phyloP scores from a whole-genome alignment of 495 filamentous ascomycete genomes.

The Penicillium simplicissimum region DNA sequence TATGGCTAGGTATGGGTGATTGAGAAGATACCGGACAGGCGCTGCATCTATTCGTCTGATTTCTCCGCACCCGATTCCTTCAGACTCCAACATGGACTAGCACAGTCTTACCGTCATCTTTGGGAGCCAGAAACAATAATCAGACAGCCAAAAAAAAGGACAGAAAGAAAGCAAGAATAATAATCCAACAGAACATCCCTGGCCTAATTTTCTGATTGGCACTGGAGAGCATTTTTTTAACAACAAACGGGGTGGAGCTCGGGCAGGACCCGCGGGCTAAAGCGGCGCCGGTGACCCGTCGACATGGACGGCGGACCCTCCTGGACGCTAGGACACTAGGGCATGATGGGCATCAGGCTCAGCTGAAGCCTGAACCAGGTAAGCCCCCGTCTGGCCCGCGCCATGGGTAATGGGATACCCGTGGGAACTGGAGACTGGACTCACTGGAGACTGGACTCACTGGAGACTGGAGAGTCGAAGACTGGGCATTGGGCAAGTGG shows the following conservation, averaged over 20 bases:
- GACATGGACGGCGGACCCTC: conserved; percentile 40
- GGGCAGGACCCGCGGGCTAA: conserved; percentile 29
- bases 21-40: too few species aligned
- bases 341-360: too few species aligned
- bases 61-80: neutral
- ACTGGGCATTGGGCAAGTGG: neutral
- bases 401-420: neutral
- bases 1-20: too few species aligned
- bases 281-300: conserved; percentile 43
- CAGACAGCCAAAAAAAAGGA: neutral
- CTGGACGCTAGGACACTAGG: conserved; percentile 27
- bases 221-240: conserved; percentile 18
- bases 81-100: neutral
- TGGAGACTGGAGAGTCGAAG: neutral
- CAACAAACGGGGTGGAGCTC: conserved; percentile 25
- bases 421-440: conserved; percentile 4
- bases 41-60: neutral
- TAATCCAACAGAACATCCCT: neutral
- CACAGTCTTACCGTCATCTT: neutral
- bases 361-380: conserved; percentile 31
- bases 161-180: neutral
- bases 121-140: neutral
- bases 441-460: neutral
- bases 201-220: conserved; percentile 29
- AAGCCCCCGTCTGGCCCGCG: conserved; percentile 7